A percentile compares a stretch with the other conserved stretches of the same genome.
phyloP scores from a whole-genome alignment of 1,284 basidiomycete genomes.

The Microstroma glucosiphilum region DNA sequence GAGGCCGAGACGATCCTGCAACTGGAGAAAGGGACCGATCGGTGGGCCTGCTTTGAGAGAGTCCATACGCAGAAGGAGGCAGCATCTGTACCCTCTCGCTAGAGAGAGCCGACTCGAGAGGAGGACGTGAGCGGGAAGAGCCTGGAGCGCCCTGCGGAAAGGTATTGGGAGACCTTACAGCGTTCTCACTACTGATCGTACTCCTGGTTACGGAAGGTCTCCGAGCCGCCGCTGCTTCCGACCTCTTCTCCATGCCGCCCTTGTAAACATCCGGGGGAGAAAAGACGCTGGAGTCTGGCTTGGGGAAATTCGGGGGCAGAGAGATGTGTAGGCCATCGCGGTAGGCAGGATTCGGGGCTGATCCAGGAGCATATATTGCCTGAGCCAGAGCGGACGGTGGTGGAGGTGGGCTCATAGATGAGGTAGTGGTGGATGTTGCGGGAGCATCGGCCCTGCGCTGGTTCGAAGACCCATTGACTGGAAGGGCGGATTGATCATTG shows the following conservation, averaged over 20 bases:
- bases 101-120: no score
- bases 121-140: no score
- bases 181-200: background rate
- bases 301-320: conserved; percentile 35
- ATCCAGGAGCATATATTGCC: conserved; percentile 14
- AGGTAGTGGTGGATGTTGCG: background rate
- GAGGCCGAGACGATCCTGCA: no score
- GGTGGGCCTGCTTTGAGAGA: no score
- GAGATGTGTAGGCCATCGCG: conserved; percentile 25
- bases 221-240: conserved; percentile 2
- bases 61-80: no score
- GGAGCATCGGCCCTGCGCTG: background rate
- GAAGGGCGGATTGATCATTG: no score
- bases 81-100: no score
- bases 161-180: no score
- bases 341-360: background rate
- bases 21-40: no score
- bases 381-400: conserved; percentile 5
- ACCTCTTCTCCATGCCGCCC: background rate
- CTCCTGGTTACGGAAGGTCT: conserved; percentile 5
- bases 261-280: conserved; percentile 24
- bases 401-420: background rate
- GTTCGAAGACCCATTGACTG: no score
- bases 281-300: conserved; percentile 31
- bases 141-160: no score